Conservation (phyloP, 2,329 filamentous ascomycete species). For the Pseudogymnoascus sp. region DNA sequence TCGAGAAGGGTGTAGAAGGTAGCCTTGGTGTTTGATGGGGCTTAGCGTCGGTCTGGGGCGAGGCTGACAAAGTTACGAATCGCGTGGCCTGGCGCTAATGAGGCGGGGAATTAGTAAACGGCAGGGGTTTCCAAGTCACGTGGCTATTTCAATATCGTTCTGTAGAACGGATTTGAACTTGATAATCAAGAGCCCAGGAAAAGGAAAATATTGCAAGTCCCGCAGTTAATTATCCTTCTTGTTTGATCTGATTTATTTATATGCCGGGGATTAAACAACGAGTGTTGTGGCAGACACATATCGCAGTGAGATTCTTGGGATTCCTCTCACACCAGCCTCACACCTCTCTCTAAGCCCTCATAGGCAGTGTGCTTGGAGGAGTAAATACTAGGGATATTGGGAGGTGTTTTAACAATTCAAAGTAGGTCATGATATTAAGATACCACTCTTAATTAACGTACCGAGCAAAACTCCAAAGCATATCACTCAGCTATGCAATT, state of each 20-base stretch:
- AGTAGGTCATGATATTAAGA: not conserved
- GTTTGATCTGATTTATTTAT: no score
- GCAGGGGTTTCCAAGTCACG: not conserved
- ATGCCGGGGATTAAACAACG: not conserved
- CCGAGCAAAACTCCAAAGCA: not conserved
- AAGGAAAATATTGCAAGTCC: not conserved
- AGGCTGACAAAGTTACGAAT: slow-evolving; percentile 5
- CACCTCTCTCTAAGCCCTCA: not conserved
- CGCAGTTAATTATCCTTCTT: not conserved
- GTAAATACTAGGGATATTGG: not conserved
- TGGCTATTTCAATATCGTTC: not conserved
- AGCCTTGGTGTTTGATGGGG: not conserved
- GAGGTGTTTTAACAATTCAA: not conserved
- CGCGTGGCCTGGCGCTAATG: not conserved
- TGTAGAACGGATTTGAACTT: not conserved
- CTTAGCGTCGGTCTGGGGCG: not conserved
- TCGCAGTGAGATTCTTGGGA: not conserved
- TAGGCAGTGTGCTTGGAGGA: not conserved
- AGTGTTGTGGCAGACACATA: not conserved
- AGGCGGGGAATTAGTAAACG: not conserved
- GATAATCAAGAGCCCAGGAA: not conserved
- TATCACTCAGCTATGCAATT: not conserved
- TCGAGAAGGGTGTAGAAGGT: slow-evolving; percentile 7
- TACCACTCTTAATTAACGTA: not conserved
- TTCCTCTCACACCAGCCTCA: not conserved